Conservation (phyloP, 495 filamentous ascomycete species). For the Trichoderma orchidacearum region DNA sequence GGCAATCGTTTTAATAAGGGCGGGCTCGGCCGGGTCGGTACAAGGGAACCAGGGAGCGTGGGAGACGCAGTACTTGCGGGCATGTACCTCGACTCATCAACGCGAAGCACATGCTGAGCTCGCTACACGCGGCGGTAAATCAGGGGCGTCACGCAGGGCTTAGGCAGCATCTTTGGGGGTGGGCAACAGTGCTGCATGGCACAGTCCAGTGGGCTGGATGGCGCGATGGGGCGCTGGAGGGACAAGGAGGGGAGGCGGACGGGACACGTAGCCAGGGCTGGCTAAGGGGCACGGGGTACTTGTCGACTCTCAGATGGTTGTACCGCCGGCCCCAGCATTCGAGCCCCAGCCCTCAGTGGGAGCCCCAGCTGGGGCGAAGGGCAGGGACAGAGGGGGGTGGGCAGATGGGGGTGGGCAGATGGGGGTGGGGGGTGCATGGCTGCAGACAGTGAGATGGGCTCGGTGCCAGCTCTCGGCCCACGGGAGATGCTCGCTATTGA, state of each 20-base stretch:
- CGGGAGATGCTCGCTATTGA: not conserved
- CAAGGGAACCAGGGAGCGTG: not conserved
- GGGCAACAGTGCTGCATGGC: not conserved
- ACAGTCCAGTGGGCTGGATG: not conserved
- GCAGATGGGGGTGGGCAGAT: not conserved
- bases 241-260: not conserved
- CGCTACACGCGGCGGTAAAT: not conserved
- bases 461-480: not conserved
- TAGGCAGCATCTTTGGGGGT: not conserved
- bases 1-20: slow-evolving; percentile 1
- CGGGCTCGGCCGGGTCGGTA: not conserved
- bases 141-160: slow-evolving; percentile 1
- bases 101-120: not conserved
- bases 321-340: not conserved
- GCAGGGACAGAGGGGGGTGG: not conserved
- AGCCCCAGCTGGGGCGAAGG: slow-evolving; percentile 1
- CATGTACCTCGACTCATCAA: not conserved
- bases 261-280: not conserved
- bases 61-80: not conserved
- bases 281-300: not conserved
- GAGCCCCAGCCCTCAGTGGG: not conserved
- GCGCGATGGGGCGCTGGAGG: not conserved
- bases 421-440: not conserved
- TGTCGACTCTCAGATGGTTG: not conserved
- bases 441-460: not conserved